Evolutionary conservation across 2,329 filamentous ascomycete genomes (phyloP).

Genomic region (Trichophyton simii): DNA sequence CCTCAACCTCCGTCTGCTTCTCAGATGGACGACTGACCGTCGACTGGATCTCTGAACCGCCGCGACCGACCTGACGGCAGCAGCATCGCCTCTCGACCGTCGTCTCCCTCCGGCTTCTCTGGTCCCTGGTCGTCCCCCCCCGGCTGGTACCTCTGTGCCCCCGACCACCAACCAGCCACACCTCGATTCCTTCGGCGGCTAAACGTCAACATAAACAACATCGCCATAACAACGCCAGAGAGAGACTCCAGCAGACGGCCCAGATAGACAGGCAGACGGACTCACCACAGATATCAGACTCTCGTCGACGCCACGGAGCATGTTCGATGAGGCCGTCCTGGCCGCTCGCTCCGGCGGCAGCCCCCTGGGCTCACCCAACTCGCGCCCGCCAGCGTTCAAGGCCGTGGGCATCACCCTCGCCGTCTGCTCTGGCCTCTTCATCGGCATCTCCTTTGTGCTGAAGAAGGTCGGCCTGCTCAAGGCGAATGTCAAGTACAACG

Average conservation of each 20-base stretch:
- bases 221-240: not conserved
- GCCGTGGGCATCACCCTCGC: conserved; percentile 76
- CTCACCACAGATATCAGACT: not conserved
- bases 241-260: not conserved
- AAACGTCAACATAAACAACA: not conserved
- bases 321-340: not conserved
- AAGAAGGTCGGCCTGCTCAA: conserved; percentile 87
- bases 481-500: conserved; percentile 92
- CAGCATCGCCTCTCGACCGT: no score
- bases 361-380: conserved; percentile 14
- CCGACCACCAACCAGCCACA: not conserved
- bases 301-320: not conserved
- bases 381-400: conserved; percentile 57
- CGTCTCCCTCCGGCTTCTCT: no score
- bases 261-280: not conserved
- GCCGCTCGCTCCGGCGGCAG: conserved; percentile 16
- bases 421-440: conserved; percentile 78
- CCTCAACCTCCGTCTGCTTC: no score
- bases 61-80: no score
- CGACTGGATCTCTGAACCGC: no score
- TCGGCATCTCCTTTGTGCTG: conserved; percentile 86
- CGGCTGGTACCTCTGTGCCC: no score
- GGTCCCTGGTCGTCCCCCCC: no score
- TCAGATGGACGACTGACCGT: no score
- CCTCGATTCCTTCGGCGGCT: not conserved